These are phyloP conservation scores for Rosa rugosa DNA, from an alignment of 306 rosid species.

Conservation along the genomic window DNA sequence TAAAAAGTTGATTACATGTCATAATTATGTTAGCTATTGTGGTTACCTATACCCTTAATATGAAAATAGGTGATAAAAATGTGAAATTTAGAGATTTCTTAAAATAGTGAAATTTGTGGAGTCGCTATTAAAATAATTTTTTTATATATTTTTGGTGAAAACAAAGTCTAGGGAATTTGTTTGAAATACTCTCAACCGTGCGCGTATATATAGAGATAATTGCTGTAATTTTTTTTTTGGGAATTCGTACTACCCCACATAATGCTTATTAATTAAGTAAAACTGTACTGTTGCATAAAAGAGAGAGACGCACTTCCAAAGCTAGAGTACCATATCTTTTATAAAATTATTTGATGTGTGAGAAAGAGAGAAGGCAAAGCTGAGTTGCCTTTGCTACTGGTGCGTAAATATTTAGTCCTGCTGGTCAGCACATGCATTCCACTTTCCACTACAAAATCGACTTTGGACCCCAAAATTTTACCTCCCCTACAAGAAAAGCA, in stretches of 20 bases:
- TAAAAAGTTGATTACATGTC: too few species aligned
- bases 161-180: too few species aligned
- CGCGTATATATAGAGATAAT: too few species aligned
- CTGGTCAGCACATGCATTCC: slow-evolving; percentile 99
- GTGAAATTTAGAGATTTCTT: too few species aligned
- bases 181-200: too few species aligned
- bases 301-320: slow-evolving; percentile 58
- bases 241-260: not conserved
- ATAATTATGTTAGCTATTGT: too few species aligned
- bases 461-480: slow-evolving; percentile 78
- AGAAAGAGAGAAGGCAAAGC: slow-evolving; percentile 54
- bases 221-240: not conserved
- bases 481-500: slow-evolving; percentile 98
- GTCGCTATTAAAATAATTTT: too few species aligned
- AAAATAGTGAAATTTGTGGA: too few species aligned
- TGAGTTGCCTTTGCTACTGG: slow-evolving; percentile 79
- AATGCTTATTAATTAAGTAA: slow-evolving; percentile 8
- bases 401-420: slow-evolving; percentile 55
- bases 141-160: too few species aligned
- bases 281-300: slow-evolving; percentile 32
- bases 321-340: slow-evolving; percentile 35
- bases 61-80: too few species aligned
- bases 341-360: slow-evolving; percentile 39
- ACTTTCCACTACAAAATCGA: slow-evolving; percentile 88
- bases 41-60: too few species aligned